Evolutionary conservation across 306 rosid genomes (phyloP).

Genomic region (Medicago ruthenica): DNA sequence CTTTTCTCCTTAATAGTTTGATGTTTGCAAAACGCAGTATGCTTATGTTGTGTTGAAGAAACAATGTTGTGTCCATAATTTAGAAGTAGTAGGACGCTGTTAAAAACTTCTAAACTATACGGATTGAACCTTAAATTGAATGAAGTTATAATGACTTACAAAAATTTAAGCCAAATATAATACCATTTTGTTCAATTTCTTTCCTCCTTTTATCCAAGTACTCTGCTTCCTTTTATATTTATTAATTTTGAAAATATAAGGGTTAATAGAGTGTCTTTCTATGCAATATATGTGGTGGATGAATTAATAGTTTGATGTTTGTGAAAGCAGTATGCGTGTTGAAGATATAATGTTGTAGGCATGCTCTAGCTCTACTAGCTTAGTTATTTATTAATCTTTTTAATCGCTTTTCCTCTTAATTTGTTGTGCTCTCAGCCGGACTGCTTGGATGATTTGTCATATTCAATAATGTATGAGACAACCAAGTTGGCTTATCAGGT

Average conservation of each 20-base stretch:
- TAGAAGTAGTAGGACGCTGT: background rate
- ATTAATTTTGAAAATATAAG: slow-evolving; percentile 4
- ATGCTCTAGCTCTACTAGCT: background rate
- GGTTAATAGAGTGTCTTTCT: background rate
- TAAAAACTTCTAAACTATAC: background rate
- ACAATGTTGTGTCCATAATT: no score
- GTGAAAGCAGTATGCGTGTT: slow-evolving; percentile 5
- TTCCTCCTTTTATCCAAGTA: background rate
- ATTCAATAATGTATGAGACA: slow-evolving; percentile 79
- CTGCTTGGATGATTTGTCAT: slow-evolving; percentile 74
- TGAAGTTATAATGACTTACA: background rate
- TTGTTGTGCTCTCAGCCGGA: slow-evolving; percentile 58
- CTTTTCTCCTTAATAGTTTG: no score
- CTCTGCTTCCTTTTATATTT: background rate
- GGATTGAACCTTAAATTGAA: background rate
- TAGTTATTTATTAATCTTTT: background rate
- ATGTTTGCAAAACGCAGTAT: no score
- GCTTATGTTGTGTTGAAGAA: no score
- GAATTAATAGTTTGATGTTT: slow-evolving; percentile 19
- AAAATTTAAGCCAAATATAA: background rate
- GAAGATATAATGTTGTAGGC: slow-evolving; percentile 1
- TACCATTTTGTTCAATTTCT: background rate
- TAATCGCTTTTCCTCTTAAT: background rate
- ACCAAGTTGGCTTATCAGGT: slow-evolving; percentile 83
- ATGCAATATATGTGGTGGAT: background rate